Base-by-base conservation (phyloP, 768 basidiomycete genomes). In the Trametes cingulata region DNA sequence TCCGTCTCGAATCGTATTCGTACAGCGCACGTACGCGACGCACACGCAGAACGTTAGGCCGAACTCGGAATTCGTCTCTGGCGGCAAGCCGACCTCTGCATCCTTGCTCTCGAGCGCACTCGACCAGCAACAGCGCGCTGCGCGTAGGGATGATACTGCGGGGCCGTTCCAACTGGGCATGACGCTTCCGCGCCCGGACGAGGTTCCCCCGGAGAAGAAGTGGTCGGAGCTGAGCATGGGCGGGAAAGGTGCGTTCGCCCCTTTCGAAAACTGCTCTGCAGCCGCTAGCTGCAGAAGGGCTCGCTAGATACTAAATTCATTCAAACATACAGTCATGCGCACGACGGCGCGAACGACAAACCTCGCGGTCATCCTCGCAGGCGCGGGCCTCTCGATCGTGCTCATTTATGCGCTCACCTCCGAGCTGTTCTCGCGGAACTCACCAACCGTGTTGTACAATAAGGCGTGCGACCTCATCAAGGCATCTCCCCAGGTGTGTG, bases 391-490 rank as follows among this genome's bases (percentile, higher is more conserved):
- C 24, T 90, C 90, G 29, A 82, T 82, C 7, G 80, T 94, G 39
- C 80, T 94, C 36, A 74, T 85, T 24, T 94, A 93, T 69, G 89
- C 89, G 20, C 79, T 93, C 33, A 87, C 88, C 15, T 87, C 91
- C 7, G 92, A 94, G 68, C 77, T 93, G 7, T 91, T 93, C 71
- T 91, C 92, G n/a, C 85, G 82, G 70, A 94, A 94, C 70, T 93
- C 91, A 25, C 89, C 92, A 6, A 91, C 91, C 4, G 89, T 91
- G 25, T 74, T 94, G 33, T 91, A 92, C 68, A 82, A 82, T 41
- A 78, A 82, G 39, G 79, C 82, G 24, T 84, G 83, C 67, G 74
- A 82, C 29, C 75, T 74, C 52, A 81, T 84, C 56, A 77, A 79
- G 59, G 69, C 70, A 0, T 85, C 83, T 2, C 69, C 74, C 19